Conservation (phyloP, 208 protist genomes). For the Acanthamoeba castellanii region DNA sequence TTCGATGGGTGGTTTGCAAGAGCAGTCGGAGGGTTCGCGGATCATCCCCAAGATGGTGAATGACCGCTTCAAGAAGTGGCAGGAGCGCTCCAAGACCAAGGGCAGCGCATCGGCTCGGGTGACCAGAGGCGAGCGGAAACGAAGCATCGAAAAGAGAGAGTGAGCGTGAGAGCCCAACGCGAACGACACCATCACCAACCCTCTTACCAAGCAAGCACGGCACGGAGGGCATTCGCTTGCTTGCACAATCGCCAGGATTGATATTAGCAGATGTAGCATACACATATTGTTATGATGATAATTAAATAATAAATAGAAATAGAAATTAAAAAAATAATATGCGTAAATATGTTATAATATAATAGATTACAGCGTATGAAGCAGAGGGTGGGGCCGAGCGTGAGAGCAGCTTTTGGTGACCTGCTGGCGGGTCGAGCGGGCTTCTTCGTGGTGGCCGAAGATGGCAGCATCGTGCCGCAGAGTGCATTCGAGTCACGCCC, state of each 20-base stretch:
- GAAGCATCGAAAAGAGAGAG: neutral
- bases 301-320: too few relatives aligned
- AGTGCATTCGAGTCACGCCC: neutral
- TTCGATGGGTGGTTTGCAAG: neutral
- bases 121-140: neutral
- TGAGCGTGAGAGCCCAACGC: too few relatives aligned
- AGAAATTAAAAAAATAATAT: neutral
- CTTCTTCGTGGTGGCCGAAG: slow-evolving; percentile 9
- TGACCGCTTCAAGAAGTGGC: neutral
- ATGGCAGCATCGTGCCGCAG: neutral
- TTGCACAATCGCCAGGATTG: too few relatives aligned
- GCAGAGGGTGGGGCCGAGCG: neutral
- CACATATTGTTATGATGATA: too few relatives aligned
- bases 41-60: slow-evolving; percentile 30
- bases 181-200: too few relatives aligned
- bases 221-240: too few relatives aligned
- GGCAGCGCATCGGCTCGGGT: neutral
- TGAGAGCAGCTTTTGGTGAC: slow-evolving; percentile 8
- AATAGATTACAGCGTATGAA: neutral
- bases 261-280: too few relatives aligned
- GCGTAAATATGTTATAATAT: neutral
- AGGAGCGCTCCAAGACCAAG: slow-evolving; percentile 10
- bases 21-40: neutral
- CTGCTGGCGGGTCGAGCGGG: neutral
- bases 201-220: too few relatives aligned